A percentile compares a stretch with the other conserved stretches of the same genome.
These are phyloP conservation scores for Hyaloscypha variabilis DNA, from an alignment of 495 filamentous ascomycete genomes.

Conservation along the genomic window DNA sequence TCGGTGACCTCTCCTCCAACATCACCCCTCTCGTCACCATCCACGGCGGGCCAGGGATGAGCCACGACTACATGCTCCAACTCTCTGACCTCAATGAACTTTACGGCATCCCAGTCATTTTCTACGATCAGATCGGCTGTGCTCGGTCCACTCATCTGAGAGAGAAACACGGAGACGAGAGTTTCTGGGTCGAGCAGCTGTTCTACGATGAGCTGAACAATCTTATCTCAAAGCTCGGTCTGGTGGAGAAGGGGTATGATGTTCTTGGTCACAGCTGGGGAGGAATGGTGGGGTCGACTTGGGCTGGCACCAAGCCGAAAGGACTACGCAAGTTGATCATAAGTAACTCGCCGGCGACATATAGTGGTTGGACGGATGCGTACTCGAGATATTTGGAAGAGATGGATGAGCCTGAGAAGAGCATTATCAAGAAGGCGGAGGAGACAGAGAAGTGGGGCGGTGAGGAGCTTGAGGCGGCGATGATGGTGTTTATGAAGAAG, in stretches of 20 bases:
- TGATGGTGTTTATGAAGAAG: slow-evolving; percentile 40
- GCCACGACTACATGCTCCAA: slow-evolving; percentile 40
- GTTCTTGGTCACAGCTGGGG: slow-evolving; percentile 54
- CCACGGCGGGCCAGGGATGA: slow-evolving; percentile 46
- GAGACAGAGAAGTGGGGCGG: slow-evolving; percentile 40
- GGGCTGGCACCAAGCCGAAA: slow-evolving; percentile 36
- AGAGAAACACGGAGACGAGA: slow-evolving; percentile 42
- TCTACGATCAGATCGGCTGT: slow-evolving; percentile 58
- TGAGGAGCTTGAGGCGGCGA: slow-evolving; percentile 47
- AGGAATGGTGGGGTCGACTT: slow-evolving; percentile 48
- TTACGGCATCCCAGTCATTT: slow-evolving; percentile 41
- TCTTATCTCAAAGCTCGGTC: slow-evolving; percentile 41
- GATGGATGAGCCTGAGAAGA: slow-evolving; percentile 42
- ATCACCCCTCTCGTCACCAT: slow-evolving; percentile 37
- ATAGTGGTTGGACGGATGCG: slow-evolving; percentile 34
- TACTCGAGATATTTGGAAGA: slow-evolving; percentile 32
- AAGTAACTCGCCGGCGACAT: slow-evolving; percentile 39
- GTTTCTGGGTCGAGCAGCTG: slow-evolving; percentile 49
- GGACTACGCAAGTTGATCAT: slow-evolving; percentile 46
- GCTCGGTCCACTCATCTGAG: slow-evolving; percentile 48
- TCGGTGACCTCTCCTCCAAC: slow-evolving; percentile 36
- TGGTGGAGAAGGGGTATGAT: slow-evolving; percentile 38
- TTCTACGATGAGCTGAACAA: slow-evolving; percentile 54
- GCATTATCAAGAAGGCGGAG: slow-evolving; percentile 39
- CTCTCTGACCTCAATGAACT: slow-evolving; percentile 31